Base-by-base conservation (phyloP, 306 rosid genomes). In the Malus asiatica region DNA sequence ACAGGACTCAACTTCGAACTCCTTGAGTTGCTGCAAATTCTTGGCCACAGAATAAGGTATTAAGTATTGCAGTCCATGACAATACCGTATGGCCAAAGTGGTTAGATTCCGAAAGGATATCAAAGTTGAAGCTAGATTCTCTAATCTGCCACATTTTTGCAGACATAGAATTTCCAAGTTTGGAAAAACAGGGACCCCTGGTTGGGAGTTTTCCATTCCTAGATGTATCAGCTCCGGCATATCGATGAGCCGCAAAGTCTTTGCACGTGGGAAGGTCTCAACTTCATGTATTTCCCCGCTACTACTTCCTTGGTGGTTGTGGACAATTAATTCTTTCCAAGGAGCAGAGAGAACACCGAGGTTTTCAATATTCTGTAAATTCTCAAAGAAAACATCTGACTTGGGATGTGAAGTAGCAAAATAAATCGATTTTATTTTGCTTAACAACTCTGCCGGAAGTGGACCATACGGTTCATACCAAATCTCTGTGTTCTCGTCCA, bases 211-310 rank as follows among this genome's bases (percentile, higher is more conserved):
- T 18, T 19, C 25, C 10, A 0, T 18, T 19, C 60, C 23, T 6
- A 55, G 25, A 55, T 55, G 60, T 3, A 51, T 51, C 57, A 51
- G 57, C 57, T 51, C 57, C n/a, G 6, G 3, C 57, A 51, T 51
- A 4, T 16, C 8, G 3, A 2, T 0, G 57, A 55, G 60, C 4
- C 11, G 0, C 25, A 55, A 55, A 55, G 0, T 0, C 1, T 55
- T 55, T 55, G 20, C 10, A 19, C 9, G 25, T 19, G 60, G 60
- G 11, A 55, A 1, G 60, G 23, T 55, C 61, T 7, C n/a, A 29
- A 15, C 25, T 16, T 14, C 23, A 15, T 14, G 13, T 68, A 6
- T 70, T 27, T 70, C 60, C 44, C 18, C 19, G 0, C 58, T 18
- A 18, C 22, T 7, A 52, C 8, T 52, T 52, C 58, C 58, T 15